These are phyloP conservation scores for Schwanniomyces yamadae DNA, from an alignment of 805 yeast species.

Conservation along the genomic window DNA sequence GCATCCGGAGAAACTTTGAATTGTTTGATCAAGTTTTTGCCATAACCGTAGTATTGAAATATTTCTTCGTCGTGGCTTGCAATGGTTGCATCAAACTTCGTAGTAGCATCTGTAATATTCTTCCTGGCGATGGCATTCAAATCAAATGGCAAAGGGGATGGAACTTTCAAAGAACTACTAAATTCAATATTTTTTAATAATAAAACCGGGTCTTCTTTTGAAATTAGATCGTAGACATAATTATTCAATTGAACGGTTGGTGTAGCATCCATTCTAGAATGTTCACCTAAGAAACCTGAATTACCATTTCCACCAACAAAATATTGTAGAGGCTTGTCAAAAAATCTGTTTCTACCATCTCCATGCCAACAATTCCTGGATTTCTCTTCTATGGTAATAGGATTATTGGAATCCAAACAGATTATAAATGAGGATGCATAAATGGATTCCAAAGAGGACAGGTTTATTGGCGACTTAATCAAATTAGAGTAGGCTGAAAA, in stretches of 20 bases:
- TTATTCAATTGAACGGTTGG: slow-evolving; percentile 89
- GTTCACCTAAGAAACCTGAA: slow-evolving; percentile 95
- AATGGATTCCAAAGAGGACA: slow-evolving; percentile 60
- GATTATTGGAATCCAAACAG: slow-evolving; percentile 71
- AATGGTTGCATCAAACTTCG: slow-evolving; percentile 56
- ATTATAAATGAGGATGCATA: slow-evolving; percentile 77
- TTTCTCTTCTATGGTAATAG: slow-evolving; percentile 78
- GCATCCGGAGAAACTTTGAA: slow-evolving; percentile 93
- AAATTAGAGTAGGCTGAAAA: slow-evolving; percentile 58
- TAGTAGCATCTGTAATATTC: slow-evolving; percentile 56
- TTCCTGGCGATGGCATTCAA: slow-evolving; percentile 50
- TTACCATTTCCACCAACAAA: slow-evolving; percentile 77
- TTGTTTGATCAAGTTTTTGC: slow-evolving; percentile 80
- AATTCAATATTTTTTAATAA: slow-evolving; percentile 27
- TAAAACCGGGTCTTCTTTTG: slow-evolving; percentile 42
- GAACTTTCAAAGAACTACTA: slow-evolving; percentile 10
- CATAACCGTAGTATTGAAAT: slow-evolving; percentile 80
- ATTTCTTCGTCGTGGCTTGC: slow-evolving; percentile 71
- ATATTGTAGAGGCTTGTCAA: slow-evolving; percentile 88
- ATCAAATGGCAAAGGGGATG: slow-evolving; percentile 49
- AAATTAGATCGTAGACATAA: slow-evolving; percentile 58
- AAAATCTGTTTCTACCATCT: slow-evolving; percentile 86
- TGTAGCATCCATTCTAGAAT: slow-evolving; percentile 97
- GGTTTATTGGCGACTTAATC: slow-evolving; percentile 58
- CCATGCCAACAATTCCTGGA: slow-evolving; percentile 93